A percentile compares a stretch with the other conserved stretches of the same genome.
phyloP scores from a whole-genome alignment of 202 grass and related monocot genomes.

The Zoysia matrella region DNA sequence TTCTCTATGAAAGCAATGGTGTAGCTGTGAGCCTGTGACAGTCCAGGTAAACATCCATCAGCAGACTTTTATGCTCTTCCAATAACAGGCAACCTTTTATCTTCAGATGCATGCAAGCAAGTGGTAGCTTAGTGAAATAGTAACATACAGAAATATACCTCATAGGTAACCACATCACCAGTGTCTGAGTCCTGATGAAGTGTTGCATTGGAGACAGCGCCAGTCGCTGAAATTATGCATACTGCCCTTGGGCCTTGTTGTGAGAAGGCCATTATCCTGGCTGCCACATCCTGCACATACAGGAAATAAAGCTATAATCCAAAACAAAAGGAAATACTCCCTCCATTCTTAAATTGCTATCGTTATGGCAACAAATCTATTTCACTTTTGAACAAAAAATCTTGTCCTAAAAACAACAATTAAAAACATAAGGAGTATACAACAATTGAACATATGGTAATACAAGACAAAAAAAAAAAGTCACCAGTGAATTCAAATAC shows the following conservation, averaged over 20 bases:
- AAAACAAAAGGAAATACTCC: not conserved
- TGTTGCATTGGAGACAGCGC: constrained; percentile 72
- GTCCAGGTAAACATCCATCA: not conserved
- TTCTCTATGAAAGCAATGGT: not conserved
- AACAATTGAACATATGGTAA: no score
- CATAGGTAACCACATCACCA: constrained; percentile 62
- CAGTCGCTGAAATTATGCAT: constrained; percentile 78
- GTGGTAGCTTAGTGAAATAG: not conserved
- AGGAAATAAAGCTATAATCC: constrained; percentile 13
- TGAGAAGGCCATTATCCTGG: constrained; percentile 86
- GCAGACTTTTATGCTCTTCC: not conserved
- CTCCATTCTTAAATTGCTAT: no score
- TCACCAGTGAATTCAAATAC: not conserved
- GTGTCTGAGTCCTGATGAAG: constrained; percentile 67
- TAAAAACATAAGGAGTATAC: no score
- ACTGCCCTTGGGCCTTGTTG: constrained; percentile 85
- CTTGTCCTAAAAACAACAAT: not conserved
- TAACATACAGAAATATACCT: constrained; percentile 51
- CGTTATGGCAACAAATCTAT: not conserved
- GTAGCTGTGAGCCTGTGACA: not conserved
- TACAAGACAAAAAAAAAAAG: not conserved
- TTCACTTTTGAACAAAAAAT: not conserved
- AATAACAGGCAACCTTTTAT: not conserved
- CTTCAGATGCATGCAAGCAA: not conserved
- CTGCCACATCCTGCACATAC: constrained; percentile 60